These are phyloP conservation scores for Candida qinlingensis DNA, from an alignment of 805 yeast genomes.

Conservation along the genomic window DNA sequence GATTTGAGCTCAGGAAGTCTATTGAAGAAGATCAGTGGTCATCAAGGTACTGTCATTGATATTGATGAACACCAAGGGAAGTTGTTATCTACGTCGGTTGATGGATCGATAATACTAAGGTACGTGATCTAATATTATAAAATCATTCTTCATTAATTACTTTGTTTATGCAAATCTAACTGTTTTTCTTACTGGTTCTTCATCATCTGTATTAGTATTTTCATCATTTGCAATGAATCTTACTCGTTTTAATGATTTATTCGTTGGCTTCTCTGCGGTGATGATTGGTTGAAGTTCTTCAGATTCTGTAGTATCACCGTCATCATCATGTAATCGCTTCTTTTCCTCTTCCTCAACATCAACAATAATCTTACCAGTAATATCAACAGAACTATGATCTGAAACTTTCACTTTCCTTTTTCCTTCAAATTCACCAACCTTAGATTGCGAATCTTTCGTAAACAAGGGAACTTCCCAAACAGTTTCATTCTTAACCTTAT, in stretches of 20 bases:
- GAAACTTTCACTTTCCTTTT: background rate
- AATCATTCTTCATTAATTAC: background rate
- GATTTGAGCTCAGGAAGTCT: slow-evolving; percentile 46
- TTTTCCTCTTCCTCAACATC: background rate
- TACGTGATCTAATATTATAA: slow-evolving; percentile 6
- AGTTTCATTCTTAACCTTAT: slow-evolving; percentile 1
- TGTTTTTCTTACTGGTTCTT: slow-evolving; percentile 1
- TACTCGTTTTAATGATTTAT: background rate
- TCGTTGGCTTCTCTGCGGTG: background rate
- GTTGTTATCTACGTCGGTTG: slow-evolving; percentile 47
- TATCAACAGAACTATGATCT: no score
- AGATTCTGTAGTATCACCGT: slow-evolving; percentile 4
- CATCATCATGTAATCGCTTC: background rate
- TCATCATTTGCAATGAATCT: background rate
- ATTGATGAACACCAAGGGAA: slow-evolving; percentile 44
- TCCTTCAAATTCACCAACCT: slow-evolving; percentile 5
- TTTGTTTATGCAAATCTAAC: slow-evolving; percentile 9
- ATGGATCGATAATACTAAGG: slow-evolving; percentile 50
- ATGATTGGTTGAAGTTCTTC: background rate
- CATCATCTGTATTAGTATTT: slow-evolving; percentile 3
- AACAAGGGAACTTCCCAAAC: slow-evolving; percentile 35
- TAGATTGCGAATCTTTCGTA: slow-evolving; percentile 15
- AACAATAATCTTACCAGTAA: no score
- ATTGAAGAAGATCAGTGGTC: slow-evolving; percentile 50
- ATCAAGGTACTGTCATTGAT: slow-evolving; percentile 56